These are phyloP conservation scores for Crithidia mellificae DNA, from an alignment of 208 protist species.

Conservation along the genomic window DNA sequence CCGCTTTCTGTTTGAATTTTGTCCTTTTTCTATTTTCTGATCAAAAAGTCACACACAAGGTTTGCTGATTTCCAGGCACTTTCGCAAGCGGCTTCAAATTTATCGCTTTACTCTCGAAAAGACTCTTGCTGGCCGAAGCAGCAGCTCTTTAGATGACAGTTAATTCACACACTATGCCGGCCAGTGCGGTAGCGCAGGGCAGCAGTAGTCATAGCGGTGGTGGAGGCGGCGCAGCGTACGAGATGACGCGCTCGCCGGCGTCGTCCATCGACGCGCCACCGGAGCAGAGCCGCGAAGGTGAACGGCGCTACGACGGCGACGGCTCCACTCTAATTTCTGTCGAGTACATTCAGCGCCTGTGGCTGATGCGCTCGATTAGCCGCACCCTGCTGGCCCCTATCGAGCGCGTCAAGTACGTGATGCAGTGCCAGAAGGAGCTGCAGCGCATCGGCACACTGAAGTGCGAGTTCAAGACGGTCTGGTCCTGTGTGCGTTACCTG, in stretches of 20 bases:
- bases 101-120: too few species aligned
- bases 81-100: too few species aligned
- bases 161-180: constrained; percentile 20
- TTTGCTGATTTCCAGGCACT: too few species aligned
- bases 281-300: not conserved
- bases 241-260: constrained; percentile 1
- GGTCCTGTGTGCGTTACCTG: constrained; percentile 61
- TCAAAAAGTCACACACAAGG: too few species aligned
- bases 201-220: constrained; percentile 16
- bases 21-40: too few species aligned
- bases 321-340: constrained; percentile 44
- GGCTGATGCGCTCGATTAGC: constrained; percentile 43
- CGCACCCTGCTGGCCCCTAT: constrained; percentile 74
- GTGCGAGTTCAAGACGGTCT: constrained; percentile 53
- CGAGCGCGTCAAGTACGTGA: constrained; percentile 85
- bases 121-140: too few species aligned
- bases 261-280: not conserved
- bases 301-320: constrained; percentile 10
- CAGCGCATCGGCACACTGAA: constrained; percentile 49
- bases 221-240: constrained; percentile 1
- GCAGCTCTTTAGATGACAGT: not conserved
- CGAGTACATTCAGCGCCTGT: constrained; percentile 57
- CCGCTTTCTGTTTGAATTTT: too few species aligned
- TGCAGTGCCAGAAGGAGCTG: constrained; percentile 80
- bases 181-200: constrained; percentile 7